phyloP scores from a whole-genome alignment of 2,329 filamentous ascomycete species.

The Aspergillus fructus region DNA sequence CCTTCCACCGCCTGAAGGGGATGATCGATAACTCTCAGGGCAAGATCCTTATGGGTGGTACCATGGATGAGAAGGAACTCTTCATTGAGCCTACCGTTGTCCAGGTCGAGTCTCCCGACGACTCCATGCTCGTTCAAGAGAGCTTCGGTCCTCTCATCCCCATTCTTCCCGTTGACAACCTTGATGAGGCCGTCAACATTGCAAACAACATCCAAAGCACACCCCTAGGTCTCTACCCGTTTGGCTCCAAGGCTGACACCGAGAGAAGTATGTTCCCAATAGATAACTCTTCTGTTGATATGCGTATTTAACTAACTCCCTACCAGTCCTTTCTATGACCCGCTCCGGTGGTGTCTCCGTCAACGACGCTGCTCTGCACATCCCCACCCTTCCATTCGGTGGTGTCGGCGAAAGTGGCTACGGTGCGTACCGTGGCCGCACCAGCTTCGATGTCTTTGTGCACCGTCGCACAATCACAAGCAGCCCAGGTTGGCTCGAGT shows the following conservation, averaged over 20 bases:
- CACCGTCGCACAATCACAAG: conserved; percentile 59
- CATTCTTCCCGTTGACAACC: conserved; percentile 71
- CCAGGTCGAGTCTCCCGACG: conserved; percentile 71
- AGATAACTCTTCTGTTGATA: not conserved
- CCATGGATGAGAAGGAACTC: conserved; percentile 73
- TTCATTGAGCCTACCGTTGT: conserved; percentile 94
- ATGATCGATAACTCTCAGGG: conserved; percentile 85
- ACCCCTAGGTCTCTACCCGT: conserved; percentile 79
- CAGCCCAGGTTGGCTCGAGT: conserved; percentile 62
- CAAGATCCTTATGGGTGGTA: conserved; percentile 83
- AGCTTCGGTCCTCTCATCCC: conserved; percentile 92
- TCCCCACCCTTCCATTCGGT: conserved; percentile 75
- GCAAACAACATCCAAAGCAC: conserved; percentile 81
- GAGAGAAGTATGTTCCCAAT: conserved; percentile 59
- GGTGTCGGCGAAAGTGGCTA: conserved; percentile 77
- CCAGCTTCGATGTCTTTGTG: conserved; percentile 64
- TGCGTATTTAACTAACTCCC: not conserved
- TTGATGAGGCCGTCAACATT: conserved; percentile 82
- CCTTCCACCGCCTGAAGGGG: conserved; percentile 80
- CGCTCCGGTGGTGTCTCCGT: conserved; percentile 66
- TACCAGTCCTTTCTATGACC: conserved; percentile 58
- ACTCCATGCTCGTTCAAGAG: conserved; percentile 78
- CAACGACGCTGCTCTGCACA: conserved; percentile 65
- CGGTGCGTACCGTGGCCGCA: conserved; percentile 74
- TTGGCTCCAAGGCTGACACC: conserved; percentile 77